These are phyloP conservation scores for Zygnema circumcarinatum DNA, from an alignment of 139 green algal genomes.

Conservation along the genomic window DNA sequence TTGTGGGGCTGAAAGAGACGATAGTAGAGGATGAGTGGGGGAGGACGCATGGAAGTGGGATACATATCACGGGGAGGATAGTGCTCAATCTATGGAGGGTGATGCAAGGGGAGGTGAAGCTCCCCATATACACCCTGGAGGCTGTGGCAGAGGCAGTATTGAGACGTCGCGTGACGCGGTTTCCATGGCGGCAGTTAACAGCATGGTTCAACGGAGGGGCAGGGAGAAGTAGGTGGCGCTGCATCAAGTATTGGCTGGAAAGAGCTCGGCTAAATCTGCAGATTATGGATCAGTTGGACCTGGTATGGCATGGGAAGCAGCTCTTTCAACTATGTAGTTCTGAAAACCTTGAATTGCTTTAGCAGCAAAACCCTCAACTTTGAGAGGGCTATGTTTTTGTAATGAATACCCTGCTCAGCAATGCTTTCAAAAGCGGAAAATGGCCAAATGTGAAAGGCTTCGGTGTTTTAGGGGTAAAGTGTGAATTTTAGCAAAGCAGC, in stretches of 20 bases:
- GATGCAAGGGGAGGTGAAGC: slow-evolving; percentile 75
- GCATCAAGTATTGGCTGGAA: slow-evolving; percentile 56
- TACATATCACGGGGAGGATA: slow-evolving; percentile 79
- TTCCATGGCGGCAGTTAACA: slow-evolving; percentile 72
- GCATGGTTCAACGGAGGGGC: slow-evolving; percentile 77
- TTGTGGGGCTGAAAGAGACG: slow-evolving; percentile 15
- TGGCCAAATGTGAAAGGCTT: no score
- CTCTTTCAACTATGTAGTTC: no score
- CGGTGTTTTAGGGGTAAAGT: no score
- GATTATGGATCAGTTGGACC: slow-evolving; percentile 88
- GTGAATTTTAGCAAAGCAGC: no score
- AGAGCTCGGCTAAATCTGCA: slow-evolving; percentile 72
- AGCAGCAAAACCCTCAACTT: no score
- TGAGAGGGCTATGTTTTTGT: no score
- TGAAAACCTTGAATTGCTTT: no score
- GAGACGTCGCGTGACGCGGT: slow-evolving; percentile 75
- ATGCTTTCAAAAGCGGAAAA: no score
- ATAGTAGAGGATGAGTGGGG: slow-evolving; percentile 82
- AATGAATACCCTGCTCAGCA: no score
- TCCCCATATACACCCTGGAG: slow-evolving; percentile 85
- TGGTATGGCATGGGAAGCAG: no score
- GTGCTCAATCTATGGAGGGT: slow-evolving; percentile 94
- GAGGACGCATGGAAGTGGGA: slow-evolving; percentile 68
- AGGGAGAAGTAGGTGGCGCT: slow-evolving; percentile 65
- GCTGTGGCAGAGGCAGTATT: slow-evolving; percentile 81